Percentiles rank a stretch among this genome's conserved stretches.
Conservation (phyloP, 108 stramenopile species). For the Cyclotella choctawhatcheeana region DNA sequence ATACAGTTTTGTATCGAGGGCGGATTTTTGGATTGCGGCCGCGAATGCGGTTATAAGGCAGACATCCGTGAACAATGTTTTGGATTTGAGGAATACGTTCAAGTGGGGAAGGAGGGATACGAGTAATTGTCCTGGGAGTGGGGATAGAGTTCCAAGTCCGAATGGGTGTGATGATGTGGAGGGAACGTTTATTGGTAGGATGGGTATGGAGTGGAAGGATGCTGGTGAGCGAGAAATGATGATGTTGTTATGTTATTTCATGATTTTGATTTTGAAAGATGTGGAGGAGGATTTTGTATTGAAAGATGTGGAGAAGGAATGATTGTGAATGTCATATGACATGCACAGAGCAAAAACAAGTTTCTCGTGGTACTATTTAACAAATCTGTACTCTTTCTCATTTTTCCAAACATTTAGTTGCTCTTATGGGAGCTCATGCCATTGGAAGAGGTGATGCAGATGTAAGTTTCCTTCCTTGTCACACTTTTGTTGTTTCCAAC, state of each 20-base stretch:
- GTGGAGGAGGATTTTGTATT: no score
- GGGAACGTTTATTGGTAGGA: conserved; percentile 37
- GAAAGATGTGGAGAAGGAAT: no score
- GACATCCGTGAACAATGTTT: conserved; percentile 28
- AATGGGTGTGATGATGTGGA: conserved; percentile 32
- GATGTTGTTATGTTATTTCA: no score
- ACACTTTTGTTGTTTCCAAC: background rate
- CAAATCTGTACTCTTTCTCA: no score
- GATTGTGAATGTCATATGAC: no score
- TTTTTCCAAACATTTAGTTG: no score
- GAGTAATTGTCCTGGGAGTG: conserved; percentile 24
- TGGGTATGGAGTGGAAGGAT: conserved; percentile 51
- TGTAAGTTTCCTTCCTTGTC: conserved; percentile 13
- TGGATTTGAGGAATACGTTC: conserved; percentile 45
- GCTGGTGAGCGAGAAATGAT: no score
- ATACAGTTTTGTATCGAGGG: conserved; percentile 33
- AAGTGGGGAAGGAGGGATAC: conserved; percentile 39
- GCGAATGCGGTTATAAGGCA: conserved; percentile 49
- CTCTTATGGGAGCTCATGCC: conserved; percentile 49
- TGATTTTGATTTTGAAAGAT: no score
- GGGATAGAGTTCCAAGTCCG: conserved; percentile 30
- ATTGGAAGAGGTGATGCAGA: conserved; percentile 41
- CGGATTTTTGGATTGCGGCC: conserved; percentile 52
- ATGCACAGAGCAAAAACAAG: no score
- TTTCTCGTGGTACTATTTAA: no score